Evolutionary conservation across 2,329 filamentous ascomycete genomes (phyloP).

Genomic region (Tolypocladium tundrense): DNA sequence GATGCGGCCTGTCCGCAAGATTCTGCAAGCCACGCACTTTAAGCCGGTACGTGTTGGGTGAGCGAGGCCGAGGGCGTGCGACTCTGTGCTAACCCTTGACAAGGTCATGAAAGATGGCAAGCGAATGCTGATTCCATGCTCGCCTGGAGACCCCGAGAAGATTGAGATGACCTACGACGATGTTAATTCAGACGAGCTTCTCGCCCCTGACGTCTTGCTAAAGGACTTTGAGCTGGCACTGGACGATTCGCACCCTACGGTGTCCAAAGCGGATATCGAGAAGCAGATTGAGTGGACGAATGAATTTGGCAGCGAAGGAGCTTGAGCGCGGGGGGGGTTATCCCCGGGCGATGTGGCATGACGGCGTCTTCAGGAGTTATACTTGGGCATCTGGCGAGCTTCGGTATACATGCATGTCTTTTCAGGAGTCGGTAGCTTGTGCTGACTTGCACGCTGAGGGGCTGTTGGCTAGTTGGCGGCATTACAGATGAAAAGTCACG

Average conservation of each 20-base stretch:
- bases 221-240: constrained; percentile 94
- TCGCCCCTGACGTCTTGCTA: constrained; percentile 75
- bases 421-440: background rate
- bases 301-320: constrained; percentile 89
- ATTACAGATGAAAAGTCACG: background rate
- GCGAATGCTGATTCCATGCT: constrained; percentile 77
- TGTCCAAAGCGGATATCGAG: constrained; percentile 75
- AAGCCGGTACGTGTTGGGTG: constrained; percentile 58
- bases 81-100: constrained; percentile 6
- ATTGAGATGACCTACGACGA: constrained; percentile 92
- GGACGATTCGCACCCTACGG: constrained; percentile 78
- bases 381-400: constrained; percentile 10
- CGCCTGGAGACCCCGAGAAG: constrained; percentile 76
- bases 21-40: constrained; percentile 95
- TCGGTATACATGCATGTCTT: constrained; percentile 6
- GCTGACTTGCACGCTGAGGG: background rate
- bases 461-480: background rate
- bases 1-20: constrained; percentile 96
- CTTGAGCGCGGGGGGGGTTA: constrained; percentile 19
- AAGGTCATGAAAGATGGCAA: constrained; percentile 61
- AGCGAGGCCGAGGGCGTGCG: background rate
- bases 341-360: constrained; percentile 12
- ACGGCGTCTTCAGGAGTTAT: constrained; percentile 20
- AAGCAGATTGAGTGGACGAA: constrained; percentile 87
- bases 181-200: constrained; percentile 70